These are phyloP conservation scores for Leucocoprinus leucothites DNA, from an alignment of 768 basidiomycete species.

Conservation along the genomic window DNA sequence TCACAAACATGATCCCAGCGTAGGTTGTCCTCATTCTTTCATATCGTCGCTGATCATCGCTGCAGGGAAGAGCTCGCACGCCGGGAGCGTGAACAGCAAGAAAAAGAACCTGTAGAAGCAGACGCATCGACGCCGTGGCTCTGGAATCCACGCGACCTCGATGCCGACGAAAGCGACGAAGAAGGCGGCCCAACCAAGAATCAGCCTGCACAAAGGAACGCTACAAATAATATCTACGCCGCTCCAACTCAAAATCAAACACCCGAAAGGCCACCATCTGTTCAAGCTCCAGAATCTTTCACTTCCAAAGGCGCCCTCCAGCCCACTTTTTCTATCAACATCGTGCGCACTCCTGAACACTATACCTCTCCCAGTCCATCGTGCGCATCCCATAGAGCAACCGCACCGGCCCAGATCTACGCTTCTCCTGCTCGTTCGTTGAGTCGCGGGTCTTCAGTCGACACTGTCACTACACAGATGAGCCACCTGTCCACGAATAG, in stretches of 20 bases:
- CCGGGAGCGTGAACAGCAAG: conserved; percentile 17
- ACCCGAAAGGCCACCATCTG: neutral
- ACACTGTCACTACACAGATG: conserved; percentile 20
- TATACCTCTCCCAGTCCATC: conserved; percentile 32
- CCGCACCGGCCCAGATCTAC: conserved; percentile 4
- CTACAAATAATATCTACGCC: conserved; percentile 10
- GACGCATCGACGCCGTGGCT: conserved; percentile 66
- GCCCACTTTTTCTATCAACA: conserved; percentile 65
- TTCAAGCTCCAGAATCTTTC: conserved; percentile 37
- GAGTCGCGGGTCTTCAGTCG: conserved; percentile 15
- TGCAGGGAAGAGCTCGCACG: conserved; percentile 33
- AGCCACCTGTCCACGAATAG: conserved; percentile 18
- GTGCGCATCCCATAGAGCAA: conserved; percentile 5
- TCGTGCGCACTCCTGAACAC: conserved; percentile 67
- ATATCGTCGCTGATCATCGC: neutral
- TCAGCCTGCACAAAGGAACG: conserved; percentile 6
- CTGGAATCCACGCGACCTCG: conserved; percentile 57
- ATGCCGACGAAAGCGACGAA: conserved; percentile 22
- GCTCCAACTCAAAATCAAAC: neutral
- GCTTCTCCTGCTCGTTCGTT: conserved; percentile 16
- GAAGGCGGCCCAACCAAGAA: neutral
- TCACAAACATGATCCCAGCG: conserved; percentile 65
- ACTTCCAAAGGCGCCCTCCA: conserved; percentile 52
- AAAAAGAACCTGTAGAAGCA: conserved; percentile 15
- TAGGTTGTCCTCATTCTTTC: conserved; percentile 29